Evolutionary conservation across 768 basidiomycete species (phyloP), one percentile per base, ranked within the genome.

Genomic region (Tephrocybe sp.): DNA sequence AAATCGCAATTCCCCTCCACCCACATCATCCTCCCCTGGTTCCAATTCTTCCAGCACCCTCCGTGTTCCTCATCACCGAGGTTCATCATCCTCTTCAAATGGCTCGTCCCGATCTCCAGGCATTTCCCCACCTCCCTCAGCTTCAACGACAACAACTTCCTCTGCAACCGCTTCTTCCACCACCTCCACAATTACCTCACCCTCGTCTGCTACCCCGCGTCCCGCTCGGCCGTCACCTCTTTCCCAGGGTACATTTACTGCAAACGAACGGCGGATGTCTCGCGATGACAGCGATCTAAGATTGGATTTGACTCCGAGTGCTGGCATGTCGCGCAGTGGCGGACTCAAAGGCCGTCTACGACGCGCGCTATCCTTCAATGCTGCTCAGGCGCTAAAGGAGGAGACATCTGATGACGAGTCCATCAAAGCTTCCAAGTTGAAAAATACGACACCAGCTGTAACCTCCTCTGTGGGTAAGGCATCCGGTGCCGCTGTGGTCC

Each of bases 281-380:
- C 78, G 80, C 53, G 85, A 88, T 67, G 87, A 89, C 60, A 85
- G 81, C 51, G 85, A 88, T 68, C 72, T 87, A 23, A 76, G 84
- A 71, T 67, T 75, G 5, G 77, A 79, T 57, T 59, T 72, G 38
- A 62, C 66, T 12, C 71, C 70, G 7, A 63, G 64, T 34, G 62
- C 69, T 22, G 60, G 58, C 48, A 74, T 75, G 60, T 65, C 74
- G 39, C 79, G 85, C 49, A 76, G 78, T 51, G 77, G 81, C 12
- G 92, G 92, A 0, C 74, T 95, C 56, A 93, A 92, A 64, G 84
- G 82, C 58, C 80, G 83, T 50, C 73, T 92, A 35, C 82, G 87
- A 36, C 82, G 89, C 23, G 89, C 85, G 3, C 73, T 90, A 19
- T 83, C 82, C 1, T 76, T 89, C 58, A 84, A 83, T 55, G 79